These are phyloP conservation scores for Sextonia rubra DNA, from an alignment of 164 flowering plant genomes.

Conservation along the genomic window DNA sequence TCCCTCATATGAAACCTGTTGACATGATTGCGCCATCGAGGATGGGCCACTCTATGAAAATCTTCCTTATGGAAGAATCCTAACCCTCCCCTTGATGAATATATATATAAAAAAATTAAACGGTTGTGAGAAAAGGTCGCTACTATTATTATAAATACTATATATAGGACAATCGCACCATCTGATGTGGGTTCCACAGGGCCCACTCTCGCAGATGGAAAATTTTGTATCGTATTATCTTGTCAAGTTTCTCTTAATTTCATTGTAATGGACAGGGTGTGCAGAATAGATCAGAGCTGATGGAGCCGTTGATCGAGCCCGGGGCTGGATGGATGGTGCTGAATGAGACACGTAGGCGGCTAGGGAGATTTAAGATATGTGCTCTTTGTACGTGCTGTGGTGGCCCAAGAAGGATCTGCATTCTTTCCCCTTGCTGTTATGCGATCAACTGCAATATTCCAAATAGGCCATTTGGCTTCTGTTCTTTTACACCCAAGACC, in stretches of 20 bases:
- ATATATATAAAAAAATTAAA: too few species aligned
- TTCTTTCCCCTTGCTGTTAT: constrained; percentile 91
- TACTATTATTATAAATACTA: too few species aligned
- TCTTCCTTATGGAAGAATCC: neutral
- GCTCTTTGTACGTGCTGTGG: constrained; percentile 89
- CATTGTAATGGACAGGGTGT: neutral
- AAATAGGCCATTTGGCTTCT: constrained; percentile 88
- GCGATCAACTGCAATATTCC: constrained; percentile 95
- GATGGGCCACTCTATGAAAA: neutral
- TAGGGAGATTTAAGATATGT: constrained; percentile 74
- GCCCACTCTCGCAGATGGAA: neutral
- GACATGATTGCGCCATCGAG: neutral
- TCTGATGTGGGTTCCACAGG: neutral
- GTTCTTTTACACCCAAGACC: constrained; percentile 83
- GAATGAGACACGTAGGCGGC: constrained; percentile 61
- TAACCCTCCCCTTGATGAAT: neutral
- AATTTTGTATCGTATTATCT: too few species aligned
- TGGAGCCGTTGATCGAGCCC: constrained; percentile 57
- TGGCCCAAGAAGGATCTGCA: constrained; percentile 60
- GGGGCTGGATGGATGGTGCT: constrained; percentile 35
- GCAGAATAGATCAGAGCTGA: constrained; percentile 12
- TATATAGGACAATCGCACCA: neutral
- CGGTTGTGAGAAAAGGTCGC: too few species aligned
- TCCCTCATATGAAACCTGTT: neutral
- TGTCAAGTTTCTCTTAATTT: neutral